These are phyloP conservation scores for Pseudozyma hubeiensis DNA, from an alignment of 1,284 basidiomycete genomes.

Conservation along the genomic window DNA sequence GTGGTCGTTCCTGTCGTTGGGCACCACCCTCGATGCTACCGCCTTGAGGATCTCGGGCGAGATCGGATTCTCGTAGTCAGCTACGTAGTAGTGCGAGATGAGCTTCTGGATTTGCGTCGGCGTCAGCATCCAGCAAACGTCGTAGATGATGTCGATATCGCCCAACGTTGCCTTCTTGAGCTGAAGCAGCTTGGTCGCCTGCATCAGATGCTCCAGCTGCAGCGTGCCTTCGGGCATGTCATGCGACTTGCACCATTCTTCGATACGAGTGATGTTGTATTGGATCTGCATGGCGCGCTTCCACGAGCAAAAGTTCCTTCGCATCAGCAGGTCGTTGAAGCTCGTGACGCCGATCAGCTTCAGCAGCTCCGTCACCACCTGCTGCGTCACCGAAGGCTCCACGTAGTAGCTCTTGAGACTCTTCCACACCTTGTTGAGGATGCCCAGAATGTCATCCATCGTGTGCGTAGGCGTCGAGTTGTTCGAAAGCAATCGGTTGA, in stretches of 20 bases:
- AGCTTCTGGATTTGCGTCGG: slow-evolving; percentile 99
- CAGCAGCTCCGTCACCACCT: slow-evolving; percentile 94
- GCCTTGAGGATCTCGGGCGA: slow-evolving; percentile 69
- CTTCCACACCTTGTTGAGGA: slow-evolving; percentile 98
- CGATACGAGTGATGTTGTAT: slow-evolving; percentile 77
- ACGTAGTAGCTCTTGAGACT: slow-evolving; percentile 98
- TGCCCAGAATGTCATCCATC: slow-evolving; percentile 98
- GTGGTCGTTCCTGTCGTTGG: slow-evolving; percentile 68
- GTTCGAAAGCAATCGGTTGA: slow-evolving; percentile 85
- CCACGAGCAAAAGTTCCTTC: slow-evolving; percentile 99
- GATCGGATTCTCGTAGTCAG: slow-evolving; percentile 82
- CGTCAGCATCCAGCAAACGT: slow-evolving; percentile 99
- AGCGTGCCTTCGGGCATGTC: slow-evolving; percentile 99
- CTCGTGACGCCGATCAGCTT: slow-evolving; percentile 97
- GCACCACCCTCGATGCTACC: slow-evolving; percentile 66
- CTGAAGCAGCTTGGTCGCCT: slow-evolving; percentile 97
- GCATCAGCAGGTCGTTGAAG: slow-evolving; percentile 98
- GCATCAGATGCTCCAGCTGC: slow-evolving; percentile 98
- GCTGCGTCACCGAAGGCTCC: slow-evolving; percentile 96
- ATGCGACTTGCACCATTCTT: slow-evolving; percentile 76
- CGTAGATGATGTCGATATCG: slow-evolving; percentile 95
- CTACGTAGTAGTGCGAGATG: slow-evolving; percentile 97
- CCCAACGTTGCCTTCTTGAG: slow-evolving; percentile 85
- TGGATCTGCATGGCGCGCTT: slow-evolving; percentile 78
- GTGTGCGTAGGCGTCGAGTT: slow-evolving; percentile 88